Percentiles rank a stretch among this genome's conserved stretches.
Evolutionary conservation across 1,284 basidiomycete species (phyloP).

Genomic region (Irpex lacteus): DNA sequence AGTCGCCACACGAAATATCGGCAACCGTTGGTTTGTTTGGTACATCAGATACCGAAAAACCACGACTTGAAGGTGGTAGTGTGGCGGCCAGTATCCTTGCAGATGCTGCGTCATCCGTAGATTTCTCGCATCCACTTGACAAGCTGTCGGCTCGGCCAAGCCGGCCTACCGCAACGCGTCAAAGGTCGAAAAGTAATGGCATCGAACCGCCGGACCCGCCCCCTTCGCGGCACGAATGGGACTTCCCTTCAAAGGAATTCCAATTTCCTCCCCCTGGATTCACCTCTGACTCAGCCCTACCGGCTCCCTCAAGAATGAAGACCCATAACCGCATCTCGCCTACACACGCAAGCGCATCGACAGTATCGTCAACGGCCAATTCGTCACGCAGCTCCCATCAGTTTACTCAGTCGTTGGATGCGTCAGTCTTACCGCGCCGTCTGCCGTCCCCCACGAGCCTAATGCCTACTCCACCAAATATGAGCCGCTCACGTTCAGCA

Average conservation of each 20-base stretch:
- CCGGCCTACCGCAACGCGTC: constrained; percentile 30
- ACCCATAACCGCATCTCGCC: constrained; percentile 29
- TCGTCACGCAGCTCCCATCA: constrained; percentile 39
- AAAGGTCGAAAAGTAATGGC: constrained; percentile 43
- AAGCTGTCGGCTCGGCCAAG: constrained; percentile 12
- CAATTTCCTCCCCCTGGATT: constrained; percentile 35
- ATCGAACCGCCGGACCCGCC: constrained; percentile 26
- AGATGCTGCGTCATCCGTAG: constrained; percentile 21
- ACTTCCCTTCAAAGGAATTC: constrained; percentile 41
- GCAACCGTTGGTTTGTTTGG: constrained; percentile 37
- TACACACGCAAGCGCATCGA: constrained; percentile 35
- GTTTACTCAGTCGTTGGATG: constrained; percentile 54
- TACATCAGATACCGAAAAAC: constrained; percentile 40
- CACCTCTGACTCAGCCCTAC: constrained; percentile 10
- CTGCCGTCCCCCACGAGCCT: constrained; percentile 31
- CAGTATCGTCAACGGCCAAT: constrained; percentile 18
- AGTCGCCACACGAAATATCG: constrained; percentile 2
- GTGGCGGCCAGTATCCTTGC: constrained; percentile 6
- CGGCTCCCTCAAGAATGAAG: constrained; percentile 15
- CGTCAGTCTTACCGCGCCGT: constrained; percentile 31
- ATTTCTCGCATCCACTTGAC: constrained; percentile 27
- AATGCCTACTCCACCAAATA: constrained; percentile 33
- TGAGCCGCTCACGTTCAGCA: constrained; percentile 50
- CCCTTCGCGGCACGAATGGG: constrained; percentile 28
- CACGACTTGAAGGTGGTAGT: constrained; percentile 13